Evolutionary conservation across 495 filamentous ascomycete genomes (phyloP).

Genomic region (Xylaria sp.): DNA sequence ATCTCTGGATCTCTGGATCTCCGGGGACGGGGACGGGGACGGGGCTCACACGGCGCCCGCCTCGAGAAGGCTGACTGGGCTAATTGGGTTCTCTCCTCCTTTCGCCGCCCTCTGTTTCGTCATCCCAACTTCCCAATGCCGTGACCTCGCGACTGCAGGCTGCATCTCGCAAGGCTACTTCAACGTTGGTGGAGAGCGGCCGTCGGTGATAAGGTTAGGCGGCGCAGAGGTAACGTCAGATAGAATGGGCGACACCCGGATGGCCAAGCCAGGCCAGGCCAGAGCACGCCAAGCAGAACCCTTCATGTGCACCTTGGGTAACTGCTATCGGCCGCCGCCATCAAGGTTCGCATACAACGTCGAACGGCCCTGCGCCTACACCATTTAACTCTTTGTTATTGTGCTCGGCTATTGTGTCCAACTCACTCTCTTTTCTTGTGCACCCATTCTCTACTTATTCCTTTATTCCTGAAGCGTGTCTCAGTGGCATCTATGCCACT

Average conservation of each 20-base stretch:
- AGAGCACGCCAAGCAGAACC: not conserved
- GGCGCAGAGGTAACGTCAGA: not conserved
- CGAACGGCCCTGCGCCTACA: not conserved
- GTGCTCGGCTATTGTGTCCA: not conserved
- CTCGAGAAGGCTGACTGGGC: conserved; percentile 2
- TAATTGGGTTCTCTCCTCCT: not conserved
- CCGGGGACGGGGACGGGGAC: too few relatives aligned
- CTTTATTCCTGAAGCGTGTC: not conserved
- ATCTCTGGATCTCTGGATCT: too few relatives aligned
- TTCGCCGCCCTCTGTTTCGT: not conserved
- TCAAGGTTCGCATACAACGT: conserved; percentile 16
- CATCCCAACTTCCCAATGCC: not conserved
- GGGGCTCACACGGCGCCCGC: not conserved
- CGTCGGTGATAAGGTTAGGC: not conserved
- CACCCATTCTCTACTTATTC: not conserved
- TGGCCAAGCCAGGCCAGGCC: not conserved
- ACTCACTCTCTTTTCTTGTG: not conserved
- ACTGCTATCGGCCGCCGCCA: conserved; percentile 7
- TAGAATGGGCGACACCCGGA: not conserved
- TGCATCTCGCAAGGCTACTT: not conserved
- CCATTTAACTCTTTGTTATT: not conserved
- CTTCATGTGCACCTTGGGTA: not conserved
- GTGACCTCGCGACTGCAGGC: not conserved
- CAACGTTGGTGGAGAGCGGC: not conserved
- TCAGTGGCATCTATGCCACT: not conserved